Evolutionary conservation across 352 stramenopile genomes (phyloP), one percentile per base, ranked within the genome.

Genomic region (Pythium chondricola): DNA sequence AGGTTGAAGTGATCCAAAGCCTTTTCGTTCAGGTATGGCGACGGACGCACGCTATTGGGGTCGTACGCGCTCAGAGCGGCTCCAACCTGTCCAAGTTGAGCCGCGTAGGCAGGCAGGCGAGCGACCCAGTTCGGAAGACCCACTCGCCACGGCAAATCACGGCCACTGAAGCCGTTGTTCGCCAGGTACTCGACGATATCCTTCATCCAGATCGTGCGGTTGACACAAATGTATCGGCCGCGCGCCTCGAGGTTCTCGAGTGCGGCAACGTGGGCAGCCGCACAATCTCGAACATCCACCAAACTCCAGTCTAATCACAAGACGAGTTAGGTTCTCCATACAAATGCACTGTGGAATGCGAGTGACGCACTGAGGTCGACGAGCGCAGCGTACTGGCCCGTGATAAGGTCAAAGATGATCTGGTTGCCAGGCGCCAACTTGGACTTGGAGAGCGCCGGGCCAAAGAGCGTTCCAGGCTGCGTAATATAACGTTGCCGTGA

Each of bases 331-430:
- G 13, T 8, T 13, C 7, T 33, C 8, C 29, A 8, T 13, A 33
- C 13, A 13, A 33, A 13, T 33, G 13, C 13, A 33, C 29, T 13
- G 29, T 33, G 13, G 13, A 33, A 13, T 33, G 13, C 7, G 8
- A 33, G 48, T 21, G 14, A 63, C 68, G 39, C 65, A 87, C 75
- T 94, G 40, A 95, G 53, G 59, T 95, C 82, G 38, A 95, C 79
- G 27, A 95, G 55, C 16, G 83, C 83, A 21, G 83, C 92, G 58
- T 93, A 95, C 41, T 93, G 73, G 2, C 83, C 83, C 9, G 79
- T 86, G 53, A 95, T 79, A 35, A 95, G 51, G 48, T 95, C 83
- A 51, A 86, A 95, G 46, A 95, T 88, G 49, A 95, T 71, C 54
- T 93, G 82, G 38, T 91, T 94, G 14, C 83, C 83, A 39, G 80